A percentile compares a stretch with the other conserved stretches of the same genome.
These are phyloP conservation scores for Castanea crenata DNA, from an alignment of 306 rosid genomes.

Conservation along the genomic window DNA sequence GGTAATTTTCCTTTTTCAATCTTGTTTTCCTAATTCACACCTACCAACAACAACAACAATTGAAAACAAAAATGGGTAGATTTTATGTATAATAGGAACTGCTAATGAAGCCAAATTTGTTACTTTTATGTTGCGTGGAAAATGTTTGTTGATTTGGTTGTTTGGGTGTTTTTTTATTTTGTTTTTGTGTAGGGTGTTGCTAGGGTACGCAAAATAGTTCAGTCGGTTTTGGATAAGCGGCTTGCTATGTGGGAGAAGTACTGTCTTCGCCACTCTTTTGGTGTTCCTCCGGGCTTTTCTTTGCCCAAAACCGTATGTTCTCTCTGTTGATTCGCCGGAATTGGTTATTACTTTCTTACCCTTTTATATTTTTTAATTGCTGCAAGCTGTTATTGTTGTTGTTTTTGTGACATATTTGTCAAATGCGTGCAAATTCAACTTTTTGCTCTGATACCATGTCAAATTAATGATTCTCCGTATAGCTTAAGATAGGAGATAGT, in stretches of 20 bases:
- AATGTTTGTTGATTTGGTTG: not conserved
- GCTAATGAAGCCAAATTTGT: not conserved
- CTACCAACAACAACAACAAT: too few relatives aligned
- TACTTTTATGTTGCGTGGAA: not conserved
- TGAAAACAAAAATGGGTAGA: not conserved
- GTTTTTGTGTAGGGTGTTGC: constrained; percentile 50
- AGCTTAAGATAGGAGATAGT: too few relatives aligned
- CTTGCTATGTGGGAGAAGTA: constrained; percentile 77
- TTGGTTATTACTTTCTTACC: not conserved
- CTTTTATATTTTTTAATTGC: not conserved
- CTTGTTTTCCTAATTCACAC: not conserved
- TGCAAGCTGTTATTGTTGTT: not conserved
- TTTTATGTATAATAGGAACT: not conserved
- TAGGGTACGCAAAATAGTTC: constrained; percentile 40
- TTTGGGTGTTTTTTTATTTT: not conserved
- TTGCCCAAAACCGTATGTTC: constrained; percentile 55
- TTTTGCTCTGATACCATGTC: too few relatives aligned
- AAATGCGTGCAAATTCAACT: too few relatives aligned
- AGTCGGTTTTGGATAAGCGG: constrained; percentile 57
- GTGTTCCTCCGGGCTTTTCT: constrained; percentile 63
- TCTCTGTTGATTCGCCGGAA: not conserved
- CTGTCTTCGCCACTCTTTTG: constrained; percentile 64
- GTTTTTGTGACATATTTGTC: not conserved
- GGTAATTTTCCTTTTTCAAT: constrained; percentile 26
- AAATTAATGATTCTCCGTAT: too few relatives aligned